Evolutionary conservation across 768 basidiomycete species (phyloP), one percentile per base, ranked within the genome.

Genomic region (Boletus reticuloceps): DNA sequence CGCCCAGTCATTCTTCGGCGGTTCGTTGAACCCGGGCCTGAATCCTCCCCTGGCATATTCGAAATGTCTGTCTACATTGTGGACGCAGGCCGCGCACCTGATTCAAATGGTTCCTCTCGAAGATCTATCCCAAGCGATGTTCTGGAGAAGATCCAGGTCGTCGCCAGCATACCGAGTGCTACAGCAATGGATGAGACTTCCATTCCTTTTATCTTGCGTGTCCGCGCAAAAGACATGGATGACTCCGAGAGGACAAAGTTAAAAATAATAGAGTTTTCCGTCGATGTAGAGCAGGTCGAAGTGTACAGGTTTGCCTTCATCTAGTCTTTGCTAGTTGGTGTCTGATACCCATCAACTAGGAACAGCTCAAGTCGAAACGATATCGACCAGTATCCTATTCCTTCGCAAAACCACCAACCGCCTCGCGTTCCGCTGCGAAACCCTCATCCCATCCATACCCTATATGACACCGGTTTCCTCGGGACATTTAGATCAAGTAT

Each of bases 251-350:
- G 85, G 62, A 72, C 77, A 58, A 78, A 77, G 41, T 67, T 94
- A 16, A 82, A 79, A 53, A 63, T 91, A 19, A 74, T 77, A 25
- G 79, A 76, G 7, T 79, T 92, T 56, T 70, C 74, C 7, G 68
- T 86, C 6, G 78, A 86, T 52, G 60, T 90, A 29, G 67, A 80
- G 34, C 91, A 94, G 58, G 69, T 73, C 39, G 91, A 93, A 63
- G 77, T 77, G 50, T 86, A 78, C 69, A 77, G 86, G 90, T 90
- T 62, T 34, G 81, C 64, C 41, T 50, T 17, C 29, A 40, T 53
- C 5, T 16, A 41, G 58, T 40, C 17, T 32, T 48, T 13, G 29
- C 46, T 47, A 41, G 22, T 41, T 14, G 12, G 14, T 45, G 59
- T 46, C 61, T 65, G 20, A 63, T 29, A 42, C 22, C 39, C 16